Base-by-base conservation (phyloP, 2,329 filamentous ascomycete species). In the Parastagonospora avenae region DNA sequence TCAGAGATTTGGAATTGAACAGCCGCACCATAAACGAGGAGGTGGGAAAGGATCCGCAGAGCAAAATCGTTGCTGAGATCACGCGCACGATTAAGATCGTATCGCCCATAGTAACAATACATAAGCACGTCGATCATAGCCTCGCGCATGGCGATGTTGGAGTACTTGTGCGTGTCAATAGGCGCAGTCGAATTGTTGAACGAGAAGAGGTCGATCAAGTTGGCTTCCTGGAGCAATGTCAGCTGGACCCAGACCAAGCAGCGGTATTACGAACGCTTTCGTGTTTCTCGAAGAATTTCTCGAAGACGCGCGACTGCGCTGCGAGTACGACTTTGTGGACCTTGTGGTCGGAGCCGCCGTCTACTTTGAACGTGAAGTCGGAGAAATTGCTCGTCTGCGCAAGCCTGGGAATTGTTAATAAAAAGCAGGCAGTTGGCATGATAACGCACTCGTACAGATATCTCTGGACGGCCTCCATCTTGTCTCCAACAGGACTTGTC, bases 301-400 rank as follows among this genome's bases (percentile, higher is more conserved):
- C 19, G 36, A 46, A 40, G 9, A 46, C 29, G 2, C 36, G 44
- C 6, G 44, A 46, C 11, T 14, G 37, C 9, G 44, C 44, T 2
- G n/a, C 9, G 8, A 46, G 36, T 12, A 40, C 12, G 2, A 38
- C 12, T 27, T 19, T 40, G 29, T 46, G 44, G 27, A 46, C 35
- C 16, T 32, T 14, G 28, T 40, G 28, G 11, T 33, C 36, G 8
- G 2, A 11, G 11, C 30, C 28, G 11, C 15, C 28, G n/a, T 14
- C 10, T 2, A 24, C 30, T 40, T 38, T 46, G 44, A 46, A 46
- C 10, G 28, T 24, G 36, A 40, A 40, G 36, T 46, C 36, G 14
- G 28, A 24, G 44, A 39, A 46, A 3, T 32, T 31, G 1, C 30
- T 11, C 6, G 36, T 40, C 28, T 27, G 16, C 8, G 24, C 36